Evolutionary conservation across 208 protist species (phyloP).

Genomic region (Wallacemonas collosoma): DNA sequence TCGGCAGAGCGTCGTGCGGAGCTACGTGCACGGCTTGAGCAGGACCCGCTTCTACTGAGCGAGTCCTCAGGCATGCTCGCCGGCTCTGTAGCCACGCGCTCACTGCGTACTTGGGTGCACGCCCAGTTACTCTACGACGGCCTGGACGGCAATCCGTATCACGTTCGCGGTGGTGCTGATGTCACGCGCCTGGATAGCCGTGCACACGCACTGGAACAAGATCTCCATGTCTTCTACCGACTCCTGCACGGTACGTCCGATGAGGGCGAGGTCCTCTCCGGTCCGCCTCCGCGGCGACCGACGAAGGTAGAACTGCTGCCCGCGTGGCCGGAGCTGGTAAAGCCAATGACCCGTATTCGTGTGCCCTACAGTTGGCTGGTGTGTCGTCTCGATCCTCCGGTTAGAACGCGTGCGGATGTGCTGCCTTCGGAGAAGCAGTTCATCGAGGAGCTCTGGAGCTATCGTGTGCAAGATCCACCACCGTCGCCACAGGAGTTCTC

Average conservation of each 20-base stretch:
- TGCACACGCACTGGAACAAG: conserved; percentile 8
- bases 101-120: conserved; percentile 11
- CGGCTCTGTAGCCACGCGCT: conserved; percentile 11
- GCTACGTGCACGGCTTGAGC: conserved; percentile 9
- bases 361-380: conserved; percentile 15
- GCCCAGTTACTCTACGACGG: conserved; percentile 17
- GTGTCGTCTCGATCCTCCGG: conserved; percentile 14
- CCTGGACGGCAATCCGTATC: conserved; percentile 10
- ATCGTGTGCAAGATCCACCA: conserved; percentile 9
- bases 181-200: conserved; percentile 10
- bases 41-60: conserved; percentile 12
- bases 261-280: not conserved
- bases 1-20: conserved; percentile 5
- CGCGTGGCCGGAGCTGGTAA: not conserved
- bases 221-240: conserved; percentile 8
- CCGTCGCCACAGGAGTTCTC: conserved; percentile 11
- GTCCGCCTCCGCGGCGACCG: not conserved
- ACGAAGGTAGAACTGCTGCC: not conserved
- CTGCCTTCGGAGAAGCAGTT: conserved; percentile 15
- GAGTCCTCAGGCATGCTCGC: conserved; percentile 15
- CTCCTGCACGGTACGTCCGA: not conserved
- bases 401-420: conserved; percentile 1
- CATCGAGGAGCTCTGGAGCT: conserved; percentile 14
- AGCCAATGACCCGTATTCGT: not conserved
- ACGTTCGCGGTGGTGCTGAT: conserved; percentile 8